Evolutionary conservation across 2,329 filamentous ascomycete genomes (phyloP), one percentile per base, ranked within the genome.

Genomic region (Aspergillus tamarii): DNA sequence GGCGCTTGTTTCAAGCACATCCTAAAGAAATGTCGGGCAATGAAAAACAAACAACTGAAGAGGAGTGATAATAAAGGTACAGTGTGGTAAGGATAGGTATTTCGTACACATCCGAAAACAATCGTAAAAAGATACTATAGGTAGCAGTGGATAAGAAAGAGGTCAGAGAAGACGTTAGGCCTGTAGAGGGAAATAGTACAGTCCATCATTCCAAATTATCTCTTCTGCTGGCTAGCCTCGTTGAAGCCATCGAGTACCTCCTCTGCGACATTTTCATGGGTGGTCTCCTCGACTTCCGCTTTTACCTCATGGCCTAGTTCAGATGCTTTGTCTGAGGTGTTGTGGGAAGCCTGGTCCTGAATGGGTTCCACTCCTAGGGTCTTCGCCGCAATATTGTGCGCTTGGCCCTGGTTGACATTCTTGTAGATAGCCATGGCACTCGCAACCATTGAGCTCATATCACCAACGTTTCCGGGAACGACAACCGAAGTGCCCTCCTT

Each of bases 401-500:
- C 87, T 79, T 97, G 93, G 0, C 89, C 87, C 73, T 94, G 88
- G 70, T 88, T 93, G 52, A 99, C 92, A 78, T 96, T 97, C 64
- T 94, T 93, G 77, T 97, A 99, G 21, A 99, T 94, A 60, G 93
- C 91, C 84, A 99, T 89, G 2, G 94, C 95, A 21, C 92, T 96
- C 45, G 95, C 94, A 77, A 99, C 98, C 94, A 99, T 97, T 70
- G 92, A 89, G 60, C 93, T 91, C 71, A 99, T 94, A 76, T 99
- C 95, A 65, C 95, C 95, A 43, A 99, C 93, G 74, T 99, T 98
- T 12, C 95, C 95, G 0, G 95, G 95, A 16, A 99, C 94, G 23
- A 99, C 93, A 32, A 99, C 91, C 5, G 93, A 92, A 4, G 95
- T 99, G 72, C 95, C 93, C 83, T 99, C 94, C 81, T 94, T 95